Conservation (phyloP, 2,329 filamentous ascomycete genomes). For the Claviceps citrina region DNA sequence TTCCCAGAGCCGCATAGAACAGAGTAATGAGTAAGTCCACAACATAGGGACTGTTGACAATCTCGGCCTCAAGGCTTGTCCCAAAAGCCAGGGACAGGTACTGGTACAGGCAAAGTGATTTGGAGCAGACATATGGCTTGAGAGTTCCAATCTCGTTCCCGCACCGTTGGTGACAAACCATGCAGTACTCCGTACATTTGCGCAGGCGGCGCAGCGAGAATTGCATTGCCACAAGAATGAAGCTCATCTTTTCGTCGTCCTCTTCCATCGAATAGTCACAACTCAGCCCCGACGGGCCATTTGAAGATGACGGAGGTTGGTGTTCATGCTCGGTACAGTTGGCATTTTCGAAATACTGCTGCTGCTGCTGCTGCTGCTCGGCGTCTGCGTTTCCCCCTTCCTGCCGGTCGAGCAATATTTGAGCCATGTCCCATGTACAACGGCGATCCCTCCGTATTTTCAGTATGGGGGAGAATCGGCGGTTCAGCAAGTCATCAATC, state of each 20-base stretch:
- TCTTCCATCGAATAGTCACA: constrained; percentile 18
- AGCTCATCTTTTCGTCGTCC: constrained; percentile 24
- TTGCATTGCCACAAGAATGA: constrained; percentile 50
- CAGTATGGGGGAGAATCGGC: constrained; percentile 46
- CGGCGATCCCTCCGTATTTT: constrained; percentile 37
- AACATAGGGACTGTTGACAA: constrained; percentile 61
- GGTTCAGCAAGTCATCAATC: constrained; percentile 43
- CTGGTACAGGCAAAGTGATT: constrained; percentile 66
- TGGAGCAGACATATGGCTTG: constrained; percentile 66
- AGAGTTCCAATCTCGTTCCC: constrained; percentile 50
- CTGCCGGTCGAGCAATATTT: constrained; percentile 6
- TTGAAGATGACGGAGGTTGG: constrained; percentile 2
- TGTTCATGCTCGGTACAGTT: not conserved
- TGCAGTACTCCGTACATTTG: constrained; percentile 72
- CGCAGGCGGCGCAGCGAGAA: constrained; percentile 64
- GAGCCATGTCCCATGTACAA: constrained; percentile 43
- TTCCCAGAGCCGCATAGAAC: constrained; percentile 47
- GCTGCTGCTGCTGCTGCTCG: too few relatives aligned
- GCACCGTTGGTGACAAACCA: constrained; percentile 64
- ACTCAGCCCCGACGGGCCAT: constrained; percentile 9
- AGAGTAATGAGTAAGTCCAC: constrained; percentile 76
- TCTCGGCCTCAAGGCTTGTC: constrained; percentile 71
- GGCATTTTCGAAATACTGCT: not conserved
- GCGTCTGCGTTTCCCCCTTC: not conserved
- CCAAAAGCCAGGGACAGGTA: constrained; percentile 80